Conservation (phyloP, 2,329 filamentous ascomycete species). For the Talaromyces islandicus region DNA sequence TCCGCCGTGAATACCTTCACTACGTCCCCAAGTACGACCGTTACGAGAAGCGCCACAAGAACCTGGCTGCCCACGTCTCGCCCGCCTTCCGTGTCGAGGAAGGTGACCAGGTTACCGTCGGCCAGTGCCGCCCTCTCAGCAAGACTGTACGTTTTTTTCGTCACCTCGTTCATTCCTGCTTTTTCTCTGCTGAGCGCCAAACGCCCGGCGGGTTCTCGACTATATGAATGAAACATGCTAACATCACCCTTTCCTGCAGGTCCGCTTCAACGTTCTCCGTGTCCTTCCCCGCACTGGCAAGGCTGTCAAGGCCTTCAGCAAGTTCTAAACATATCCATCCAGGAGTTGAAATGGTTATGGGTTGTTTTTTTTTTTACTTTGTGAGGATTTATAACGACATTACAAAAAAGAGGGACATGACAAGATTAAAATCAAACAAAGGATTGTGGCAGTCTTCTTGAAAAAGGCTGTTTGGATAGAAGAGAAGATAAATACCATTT, state of each 20-base stretch:
- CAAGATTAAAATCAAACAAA: neutral
- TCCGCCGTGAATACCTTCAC: constrained; percentile 99
- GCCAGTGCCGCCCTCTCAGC: constrained; percentile 97
- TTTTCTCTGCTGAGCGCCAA: neutral
- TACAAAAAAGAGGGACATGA: neutral
- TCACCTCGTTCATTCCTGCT: neutral
- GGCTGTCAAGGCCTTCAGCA: constrained; percentile 94
- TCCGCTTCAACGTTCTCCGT: constrained; percentile 99
- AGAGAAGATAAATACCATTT: neutral
- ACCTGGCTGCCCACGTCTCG: constrained; percentile 97
- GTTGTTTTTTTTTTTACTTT: constrained; percentile 3
- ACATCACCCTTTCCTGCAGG: constrained; percentile 44
- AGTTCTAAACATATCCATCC: constrained; percentile 67
- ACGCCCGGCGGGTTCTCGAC: neutral
- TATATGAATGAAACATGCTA: neutral
- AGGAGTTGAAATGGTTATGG: constrained; percentile 2
- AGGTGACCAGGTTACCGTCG: constrained; percentile 98
- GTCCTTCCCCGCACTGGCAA: constrained; percentile 97
- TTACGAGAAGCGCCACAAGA: constrained; percentile 99
- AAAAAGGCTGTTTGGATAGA: neutral
- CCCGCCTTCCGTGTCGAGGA: constrained; percentile 99
- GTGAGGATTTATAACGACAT: constrained; percentile 1
- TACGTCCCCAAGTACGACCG: constrained; percentile 99
- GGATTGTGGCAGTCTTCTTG: neutral
- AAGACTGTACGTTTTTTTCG: constrained; percentile 80